Base-by-base conservation (phyloP, 352 stramenopile species). In the Phytophthora hibernalis region DNA sequence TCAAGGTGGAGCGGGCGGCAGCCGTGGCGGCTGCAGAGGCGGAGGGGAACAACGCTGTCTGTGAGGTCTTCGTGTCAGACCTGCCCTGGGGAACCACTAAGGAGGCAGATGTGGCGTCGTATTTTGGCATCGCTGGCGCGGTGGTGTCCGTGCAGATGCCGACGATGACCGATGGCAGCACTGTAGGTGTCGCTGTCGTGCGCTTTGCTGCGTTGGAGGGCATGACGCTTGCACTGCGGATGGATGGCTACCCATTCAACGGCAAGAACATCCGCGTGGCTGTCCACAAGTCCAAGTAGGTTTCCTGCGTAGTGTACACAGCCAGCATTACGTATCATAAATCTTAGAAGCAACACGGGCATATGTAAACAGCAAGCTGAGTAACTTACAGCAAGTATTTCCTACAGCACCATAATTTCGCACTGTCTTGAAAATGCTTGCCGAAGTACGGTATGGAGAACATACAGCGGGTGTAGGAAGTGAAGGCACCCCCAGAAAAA, bases 161-260 rank as follows among this genome's bases (percentile, higher is more conserved):
- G 15, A 90, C 76, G 16, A 91, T 90, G 77, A 63, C 79, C n/a
- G 79, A 88, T 54, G 77, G 83, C 50, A 90, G 79, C 60, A 91
- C 83, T 12, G 83, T 91, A 18, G 83, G 81, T 44, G 78, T 90
- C 16, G 81, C 83, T 5, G 76, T 92, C 55, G 76, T 92, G 45
- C 76, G 72, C 8, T 92, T 92, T 64, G 70, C 66, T 3, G 53
- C 72, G 12, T 56, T 77, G n/a, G 79, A 88, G 18, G 74, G 79
- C 22, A 80, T 86, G 67, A 73, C 67, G 50, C 72, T 76, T 3
- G 83, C 83, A 28, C 55, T 92, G 65, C 71, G 70, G 28, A 89
- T 92, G 83, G 75, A 90, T 44, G 77, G 81, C 20, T 90, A 88
- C 59, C 81, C 83, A 16, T 90, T 89, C 45, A 79, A 89, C 50